phyloP scores from a whole-genome alignment of 2,329 filamentous ascomycete genomes.

The Lecanicillium sp. region DNA sequence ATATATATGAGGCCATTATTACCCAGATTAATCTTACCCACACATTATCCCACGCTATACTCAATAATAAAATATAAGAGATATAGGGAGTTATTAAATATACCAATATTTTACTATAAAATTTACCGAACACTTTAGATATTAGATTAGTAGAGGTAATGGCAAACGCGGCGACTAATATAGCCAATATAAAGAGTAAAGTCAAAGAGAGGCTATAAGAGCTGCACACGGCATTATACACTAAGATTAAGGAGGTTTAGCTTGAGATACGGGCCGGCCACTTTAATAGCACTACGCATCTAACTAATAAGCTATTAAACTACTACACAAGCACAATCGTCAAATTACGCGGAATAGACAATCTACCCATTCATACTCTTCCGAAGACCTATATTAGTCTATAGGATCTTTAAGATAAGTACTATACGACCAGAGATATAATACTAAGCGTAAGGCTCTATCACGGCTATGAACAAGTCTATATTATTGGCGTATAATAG shows the following conservation, averaged over 20 bases:
- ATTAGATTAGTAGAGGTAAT: too few species aligned
- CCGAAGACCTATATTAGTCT: background rate
- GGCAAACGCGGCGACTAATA: too few species aligned
- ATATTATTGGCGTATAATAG: too few species aligned
- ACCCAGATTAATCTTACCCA: too few species aligned
- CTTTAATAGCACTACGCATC: slow-evolving; percentile 1
- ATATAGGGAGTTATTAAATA: too few species aligned
- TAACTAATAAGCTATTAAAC: background rate
- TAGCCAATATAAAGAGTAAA: too few species aligned
- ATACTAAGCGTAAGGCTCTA: background rate
- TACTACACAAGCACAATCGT: background rate
- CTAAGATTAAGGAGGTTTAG: background rate
- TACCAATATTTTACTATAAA: too few species aligned
- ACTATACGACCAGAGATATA: too few species aligned
- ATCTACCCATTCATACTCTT: background rate
- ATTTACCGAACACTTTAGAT: too few species aligned
- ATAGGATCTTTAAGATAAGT: background rate
- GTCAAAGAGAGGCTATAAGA: background rate
- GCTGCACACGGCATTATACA: background rate
- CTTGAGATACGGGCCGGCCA: slow-evolving; percentile 1
- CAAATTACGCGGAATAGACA: slow-evolving; percentile 3
- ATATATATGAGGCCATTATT: too few species aligned
- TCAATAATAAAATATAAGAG: too few species aligned
- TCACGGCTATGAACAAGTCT: background rate
- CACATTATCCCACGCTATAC: too few species aligned